Base-by-base conservation (phyloP, 257 asterid genomes). In the Solanum microdontum region DNA sequence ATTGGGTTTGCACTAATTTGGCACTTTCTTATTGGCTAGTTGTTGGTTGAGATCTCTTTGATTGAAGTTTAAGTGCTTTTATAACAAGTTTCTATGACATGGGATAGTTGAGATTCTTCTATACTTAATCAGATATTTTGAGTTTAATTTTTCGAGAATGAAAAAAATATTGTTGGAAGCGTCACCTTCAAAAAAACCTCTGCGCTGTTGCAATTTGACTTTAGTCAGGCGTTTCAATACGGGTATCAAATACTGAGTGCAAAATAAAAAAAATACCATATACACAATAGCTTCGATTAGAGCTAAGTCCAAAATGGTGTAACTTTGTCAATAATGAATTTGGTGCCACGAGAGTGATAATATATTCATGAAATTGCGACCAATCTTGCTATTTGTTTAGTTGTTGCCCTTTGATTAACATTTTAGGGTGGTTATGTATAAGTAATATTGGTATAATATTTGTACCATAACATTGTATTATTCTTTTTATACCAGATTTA, bases 221-320 rank as follows among this genome's bases (percentile, higher is more conserved):
- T 55, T 19, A 55, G 11, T 55, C 0, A 0, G 0, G 5, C 14
- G 14, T 23, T 62, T 0, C 0, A 62, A 62, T 1, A 9, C 7
- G 0, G 14, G 1, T 62, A 23, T 62, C 1, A 0, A 62, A 60
- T 60, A 60, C 0, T 1, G 7, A 1, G 14, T 23, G 1, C 0
- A n/a, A 60, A 58, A 23, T 11, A 43, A 43, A 43, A 43, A 43
- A 43, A 40, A 30, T 30, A 30, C 2, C 30, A 21, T 21, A 60
- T 21, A 62, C 10, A 23, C 0, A 23, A 8, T 62, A 62, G 30
- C 70, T 62, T 55, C 64, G 10, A 55, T 55, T 55, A 17, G 64
- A 17, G 64, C 10, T 6, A 55, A 23, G 6, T 2, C 13, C 13
- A 62, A 62, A 64, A 64, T n/a, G 15, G 15, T 0, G 2, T 4